These are phyloP conservation scores for Paraphoma sp. DNA, from an alignment of 2,329 filamentous ascomycete genomes.

Conservation along the genomic window DNA sequence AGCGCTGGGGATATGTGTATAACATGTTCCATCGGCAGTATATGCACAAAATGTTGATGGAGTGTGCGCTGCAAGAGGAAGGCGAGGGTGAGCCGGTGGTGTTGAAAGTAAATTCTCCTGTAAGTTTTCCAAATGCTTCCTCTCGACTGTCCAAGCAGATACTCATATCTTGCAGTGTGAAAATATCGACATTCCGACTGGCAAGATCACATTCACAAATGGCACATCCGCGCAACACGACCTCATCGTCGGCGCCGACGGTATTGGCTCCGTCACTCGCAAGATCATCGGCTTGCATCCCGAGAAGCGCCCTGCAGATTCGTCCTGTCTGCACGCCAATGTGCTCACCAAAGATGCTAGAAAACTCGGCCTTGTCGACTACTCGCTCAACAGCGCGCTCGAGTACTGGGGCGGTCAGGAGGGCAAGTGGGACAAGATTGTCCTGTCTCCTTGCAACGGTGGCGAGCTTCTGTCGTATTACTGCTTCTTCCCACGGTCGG, in stretches of 20 bases:
- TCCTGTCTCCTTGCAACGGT: conserved; percentile 71
- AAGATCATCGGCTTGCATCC: conserved; percentile 68
- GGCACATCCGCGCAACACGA: conserved; percentile 61
- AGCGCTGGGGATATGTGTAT: conserved; percentile 67
- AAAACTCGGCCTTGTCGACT: conserved; percentile 67
- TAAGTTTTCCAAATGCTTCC: conserved; percentile 2
- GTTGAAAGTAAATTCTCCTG: conserved; percentile 63
- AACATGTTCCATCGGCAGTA: conserved; percentile 75
- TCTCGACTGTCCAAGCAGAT: no score
- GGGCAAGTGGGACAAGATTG: conserved; percentile 71
- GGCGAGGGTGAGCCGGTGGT: conserved; percentile 62
- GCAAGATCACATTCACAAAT: conserved; percentile 52
- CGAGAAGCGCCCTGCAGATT: conserved; percentile 65
- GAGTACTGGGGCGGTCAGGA: conserved; percentile 76
- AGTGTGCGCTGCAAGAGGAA: conserved; percentile 60
- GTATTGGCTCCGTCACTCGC: conserved; percentile 71
- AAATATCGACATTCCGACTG: conserved; percentile 59
- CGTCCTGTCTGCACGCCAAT: conserved; percentile 70
- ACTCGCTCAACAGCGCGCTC: conserved; percentile 65
- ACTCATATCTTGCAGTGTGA: conserved; percentile 48
- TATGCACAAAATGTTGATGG: conserved; percentile 72
- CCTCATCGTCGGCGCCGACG: conserved; percentile 69
- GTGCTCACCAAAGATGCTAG: conserved; percentile 67
- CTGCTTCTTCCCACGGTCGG: conserved; percentile 69
- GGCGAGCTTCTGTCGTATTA: conserved; percentile 72